A percentile compares a stretch with the other conserved stretches of the same genome.
Conservation (phyloP, 2,329 filamentous ascomycete genomes). For the Colletotrichum tabaci region DNA sequence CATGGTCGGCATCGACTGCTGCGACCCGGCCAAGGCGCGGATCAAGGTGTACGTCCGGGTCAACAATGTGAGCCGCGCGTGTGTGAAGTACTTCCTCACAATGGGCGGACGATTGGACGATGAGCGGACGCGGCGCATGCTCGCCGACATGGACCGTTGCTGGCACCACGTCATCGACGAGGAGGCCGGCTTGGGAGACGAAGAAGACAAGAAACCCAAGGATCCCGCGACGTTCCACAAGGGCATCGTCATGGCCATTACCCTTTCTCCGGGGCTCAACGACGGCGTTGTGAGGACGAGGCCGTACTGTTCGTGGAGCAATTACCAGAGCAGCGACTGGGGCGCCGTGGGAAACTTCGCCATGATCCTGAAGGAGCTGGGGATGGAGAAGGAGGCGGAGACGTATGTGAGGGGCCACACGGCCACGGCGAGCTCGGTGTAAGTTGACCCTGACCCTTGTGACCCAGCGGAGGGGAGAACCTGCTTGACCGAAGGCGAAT, state of each 20-base stretch:
- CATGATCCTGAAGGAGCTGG: conserved; percentile 7
- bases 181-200: conserved; percentile 4
- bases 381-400: background rate
- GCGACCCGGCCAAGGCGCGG: conserved; percentile 9
- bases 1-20: conserved; percentile 18
- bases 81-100: conserved; percentile 4
- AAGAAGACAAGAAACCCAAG: conserved; percentile 6
- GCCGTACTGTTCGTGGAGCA: conserved; percentile 13
- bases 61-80: conserved; percentile 8
- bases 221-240: conserved; percentile 10
- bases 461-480: background rate
- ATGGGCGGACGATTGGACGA: background rate
- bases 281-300: background rate
- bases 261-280: background rate
- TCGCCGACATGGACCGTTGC: conserved; percentile 3
- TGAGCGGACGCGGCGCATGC: conserved; percentile 8
- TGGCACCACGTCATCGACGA: conserved; percentile 12
- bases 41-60: conserved; percentile 8
- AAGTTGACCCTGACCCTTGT: conserved; percentile 4
- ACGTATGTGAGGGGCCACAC: background rate
- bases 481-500: background rate
- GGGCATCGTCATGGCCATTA: conserved; percentile 5
- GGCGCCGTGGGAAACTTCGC: conserved; percentile 8
- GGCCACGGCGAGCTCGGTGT: background rate
- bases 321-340: conserved; percentile 13